Evolutionary conservation across 805 yeast genomes (phyloP).

Genomic region (Ogataea naganishii): DNA sequence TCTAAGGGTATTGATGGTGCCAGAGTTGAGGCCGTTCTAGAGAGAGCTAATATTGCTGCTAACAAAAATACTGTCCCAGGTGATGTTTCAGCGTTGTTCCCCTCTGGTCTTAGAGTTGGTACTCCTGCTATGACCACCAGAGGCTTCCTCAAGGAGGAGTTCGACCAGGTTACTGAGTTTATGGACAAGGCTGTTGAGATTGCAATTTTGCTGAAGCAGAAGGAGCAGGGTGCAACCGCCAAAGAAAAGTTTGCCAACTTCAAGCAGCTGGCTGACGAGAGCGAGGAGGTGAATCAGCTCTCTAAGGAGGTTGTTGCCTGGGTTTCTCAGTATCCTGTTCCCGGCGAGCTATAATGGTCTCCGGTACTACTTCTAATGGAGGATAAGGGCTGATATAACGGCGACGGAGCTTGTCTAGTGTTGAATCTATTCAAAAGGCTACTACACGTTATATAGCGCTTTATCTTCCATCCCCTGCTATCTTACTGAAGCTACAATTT

Average conservation of each 20-base stretch:
- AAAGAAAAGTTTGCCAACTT: conserved; percentile 60
- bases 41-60: conserved; percentile 85
- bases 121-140: conserved; percentile 99
- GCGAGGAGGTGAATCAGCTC: conserved; percentile 49
- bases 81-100: conserved; percentile 90
- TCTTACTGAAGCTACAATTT: too few relatives aligned
- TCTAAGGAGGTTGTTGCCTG: conserved; percentile 61
- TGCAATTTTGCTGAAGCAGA: conserved; percentile 50
- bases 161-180: conserved; percentile 69
- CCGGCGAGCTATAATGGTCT: conserved; percentile 64
- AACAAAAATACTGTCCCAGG: conserved; percentile 97
- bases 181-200: conserved; percentile 73
- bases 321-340: conserved; percentile 77
- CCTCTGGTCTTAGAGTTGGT: conserved; percentile 94
- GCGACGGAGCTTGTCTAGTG: too few relatives aligned
- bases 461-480: too few relatives aligned
- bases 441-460: too few relatives aligned
- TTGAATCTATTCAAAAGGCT: too few relatives aligned
- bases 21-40: conserved; percentile 83
- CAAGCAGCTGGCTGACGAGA: conserved; percentile 60
- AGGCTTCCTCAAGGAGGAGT: conserved; percentile 76
- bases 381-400: too few relatives aligned
- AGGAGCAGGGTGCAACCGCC: conserved; percentile 48
- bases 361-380: too few relatives aligned
- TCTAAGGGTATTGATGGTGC: conserved; percentile 88